These are phyloP conservation scores for Tetrahymena thermophila DNA, from an alignment of 73 alveolate genomes.

Conservation along the genomic window DNA sequence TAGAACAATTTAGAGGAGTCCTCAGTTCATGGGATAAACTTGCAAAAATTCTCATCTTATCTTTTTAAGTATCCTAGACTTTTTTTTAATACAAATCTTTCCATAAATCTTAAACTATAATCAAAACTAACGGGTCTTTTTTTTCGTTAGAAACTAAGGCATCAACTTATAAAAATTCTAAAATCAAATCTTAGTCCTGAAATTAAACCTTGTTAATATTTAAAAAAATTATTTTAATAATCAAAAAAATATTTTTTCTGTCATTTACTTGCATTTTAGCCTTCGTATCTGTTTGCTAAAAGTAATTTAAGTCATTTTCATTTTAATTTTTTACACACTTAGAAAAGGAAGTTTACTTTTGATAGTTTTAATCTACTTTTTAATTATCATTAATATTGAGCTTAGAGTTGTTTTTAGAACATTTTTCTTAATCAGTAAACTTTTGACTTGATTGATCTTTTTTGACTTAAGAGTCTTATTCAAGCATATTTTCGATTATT, in stretches of 20 bases:
- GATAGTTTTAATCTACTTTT: not conserved
- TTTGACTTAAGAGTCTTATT: not conserved
- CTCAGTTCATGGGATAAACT: not conserved
- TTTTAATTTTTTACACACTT: not conserved
- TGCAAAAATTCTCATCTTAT: not conserved
- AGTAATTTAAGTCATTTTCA: not conserved
- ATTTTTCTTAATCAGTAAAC: not conserved
- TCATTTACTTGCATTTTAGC: not conserved
- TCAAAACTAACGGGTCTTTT: not conserved
- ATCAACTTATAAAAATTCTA: not conserved
- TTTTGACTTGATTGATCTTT: not conserved
- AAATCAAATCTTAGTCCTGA: not conserved
- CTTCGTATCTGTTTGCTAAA: not conserved
- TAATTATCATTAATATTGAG: not conserved
- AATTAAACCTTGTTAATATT: not conserved
- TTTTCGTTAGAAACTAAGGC: not conserved
- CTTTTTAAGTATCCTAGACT: not conserved
- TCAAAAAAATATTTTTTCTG: no score
- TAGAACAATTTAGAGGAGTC: not conserved
- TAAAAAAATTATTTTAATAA: not conserved
- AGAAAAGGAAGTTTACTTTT: not conserved
- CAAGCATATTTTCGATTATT: not conserved
- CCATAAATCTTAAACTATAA: not conserved
- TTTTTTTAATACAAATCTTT: not conserved
- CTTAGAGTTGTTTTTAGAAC: not conserved